Conservation (phyloP, 1,284 basidiomycete species). For the Cerioporus squamosus region DNA sequence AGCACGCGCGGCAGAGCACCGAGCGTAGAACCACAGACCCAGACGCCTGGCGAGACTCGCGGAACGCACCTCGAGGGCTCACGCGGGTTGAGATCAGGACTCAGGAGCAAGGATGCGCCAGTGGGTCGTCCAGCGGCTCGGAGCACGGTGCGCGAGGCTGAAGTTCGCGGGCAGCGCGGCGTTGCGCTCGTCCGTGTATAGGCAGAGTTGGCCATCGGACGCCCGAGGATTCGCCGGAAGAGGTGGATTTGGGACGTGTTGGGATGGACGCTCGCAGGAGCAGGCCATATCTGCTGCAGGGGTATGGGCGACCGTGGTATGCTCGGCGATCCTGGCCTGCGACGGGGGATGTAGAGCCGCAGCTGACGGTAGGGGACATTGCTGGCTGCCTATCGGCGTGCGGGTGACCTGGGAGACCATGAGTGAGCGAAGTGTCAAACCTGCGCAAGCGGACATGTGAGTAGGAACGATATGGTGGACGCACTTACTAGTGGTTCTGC, state of each 20-base stretch:
- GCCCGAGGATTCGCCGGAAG: slow-evolving; percentile 24
- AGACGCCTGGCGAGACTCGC: background rate
- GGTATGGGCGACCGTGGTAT: slow-evolving; percentile 11
- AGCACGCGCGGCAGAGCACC: slow-evolving; percentile 16
- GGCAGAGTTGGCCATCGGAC: background rate
- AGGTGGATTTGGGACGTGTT: background rate
- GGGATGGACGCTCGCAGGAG: slow-evolving; percentile 8
- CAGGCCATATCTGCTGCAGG: no score
- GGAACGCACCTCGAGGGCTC: background rate
- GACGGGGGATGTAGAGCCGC: slow-evolving; percentile 1
- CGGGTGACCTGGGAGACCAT: background rate
- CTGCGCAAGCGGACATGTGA: no score
- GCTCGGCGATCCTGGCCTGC: slow-evolving; percentile 4
- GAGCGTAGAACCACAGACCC: background rate
- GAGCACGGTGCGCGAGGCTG: slow-evolving; percentile 1
- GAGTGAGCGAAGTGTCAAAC: no score
- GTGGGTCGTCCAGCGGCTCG: background rate
- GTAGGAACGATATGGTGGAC: no score
- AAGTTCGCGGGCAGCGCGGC: background rate
- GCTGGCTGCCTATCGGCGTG: slow-evolving; percentile 3
- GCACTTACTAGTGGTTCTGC: no score
- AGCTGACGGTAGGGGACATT: slow-evolving; percentile 17
- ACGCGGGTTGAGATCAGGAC: no score
- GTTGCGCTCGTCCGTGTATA: background rate
- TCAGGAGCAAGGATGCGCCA: background rate